Percentiles rank a stretch among this genome's conserved stretches.
phyloP scores from a whole-genome alignment of 73 alveolate species.

The Paraurostyla sp. region DNA sequence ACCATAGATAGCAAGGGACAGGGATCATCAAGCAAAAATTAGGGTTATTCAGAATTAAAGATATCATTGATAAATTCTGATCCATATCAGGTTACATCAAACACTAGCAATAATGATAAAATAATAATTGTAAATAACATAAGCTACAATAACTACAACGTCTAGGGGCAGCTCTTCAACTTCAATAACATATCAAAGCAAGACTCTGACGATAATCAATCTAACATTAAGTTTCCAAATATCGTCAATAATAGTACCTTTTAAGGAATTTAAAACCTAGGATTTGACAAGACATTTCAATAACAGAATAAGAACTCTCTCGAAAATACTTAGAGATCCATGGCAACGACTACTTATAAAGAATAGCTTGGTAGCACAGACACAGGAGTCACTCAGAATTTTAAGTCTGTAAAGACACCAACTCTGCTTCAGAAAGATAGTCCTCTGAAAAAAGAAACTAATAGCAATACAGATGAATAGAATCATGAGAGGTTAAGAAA shows the following conservation, averaged over 20 bases:
- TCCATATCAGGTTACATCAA: neutral
- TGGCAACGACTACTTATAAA: too few species aligned
- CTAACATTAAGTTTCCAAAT: neutral
- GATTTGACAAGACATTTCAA: too few species aligned
- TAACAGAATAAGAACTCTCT: neutral
- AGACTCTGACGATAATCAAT: too few species aligned
- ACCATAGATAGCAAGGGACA: neutral
- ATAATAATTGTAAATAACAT: constrained; percentile 27
- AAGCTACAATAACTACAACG: neutral
- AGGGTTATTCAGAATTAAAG: constrained; percentile 11
- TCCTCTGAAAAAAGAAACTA: too few species aligned
- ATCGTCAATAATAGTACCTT: too few species aligned
- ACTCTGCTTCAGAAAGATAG: too few species aligned
- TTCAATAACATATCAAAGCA: neutral
- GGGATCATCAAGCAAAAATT: too few species aligned
- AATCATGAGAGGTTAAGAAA: constrained; percentile 44
- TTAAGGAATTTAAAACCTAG: too few species aligned
- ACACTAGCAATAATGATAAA: neutral
- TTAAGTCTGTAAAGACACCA: too few species aligned
- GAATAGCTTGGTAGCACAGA: too few species aligned
- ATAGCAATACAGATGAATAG: neutral
- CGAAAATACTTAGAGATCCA: neutral
- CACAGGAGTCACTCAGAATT: too few species aligned
- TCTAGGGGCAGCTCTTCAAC: neutral
- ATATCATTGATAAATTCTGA: neutral